phyloP scores from a whole-genome alignment of 257 asterid species.

The Nyctanthes arbortristis region DNA sequence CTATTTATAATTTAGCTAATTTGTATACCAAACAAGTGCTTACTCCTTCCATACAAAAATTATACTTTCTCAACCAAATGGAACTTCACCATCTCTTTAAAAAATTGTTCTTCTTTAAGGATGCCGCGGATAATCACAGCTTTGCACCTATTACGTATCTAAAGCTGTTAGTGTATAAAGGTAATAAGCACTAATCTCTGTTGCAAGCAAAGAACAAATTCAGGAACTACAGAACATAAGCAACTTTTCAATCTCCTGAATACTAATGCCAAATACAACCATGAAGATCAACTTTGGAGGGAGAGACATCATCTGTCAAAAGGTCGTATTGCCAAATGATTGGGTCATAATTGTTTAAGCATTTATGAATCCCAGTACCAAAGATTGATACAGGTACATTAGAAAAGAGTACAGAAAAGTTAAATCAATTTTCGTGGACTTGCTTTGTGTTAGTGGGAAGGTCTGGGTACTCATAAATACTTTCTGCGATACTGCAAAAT shows the following conservation, averaged over 20 bases:
- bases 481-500: neutral
- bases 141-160: neutral
- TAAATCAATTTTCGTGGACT: neutral
- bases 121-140: neutral
- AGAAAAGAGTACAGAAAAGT: neutral
- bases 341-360: neutral
- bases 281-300: neutral
- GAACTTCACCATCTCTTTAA: neutral
- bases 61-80: neutral
- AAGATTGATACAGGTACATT: neutral
- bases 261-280: neutral
- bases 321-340: neutral
- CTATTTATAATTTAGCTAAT: too few relatives aligned
- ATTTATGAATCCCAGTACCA: neutral
- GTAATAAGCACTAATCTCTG: neutral
- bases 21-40: too few relatives aligned
- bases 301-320: neutral
- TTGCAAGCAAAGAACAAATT: neutral
- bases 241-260: neutral
- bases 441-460: neutral
- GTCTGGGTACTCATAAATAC: neutral
- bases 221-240: neutral
- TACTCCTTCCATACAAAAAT: neutral
- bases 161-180: neutral
- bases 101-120: neutral